Percentiles rank a stretch among this genome's conserved stretches.
phyloP scores from a whole-genome alignment of 2,329 filamentous ascomycete genomes.

The Eutypella sp. region DNA sequence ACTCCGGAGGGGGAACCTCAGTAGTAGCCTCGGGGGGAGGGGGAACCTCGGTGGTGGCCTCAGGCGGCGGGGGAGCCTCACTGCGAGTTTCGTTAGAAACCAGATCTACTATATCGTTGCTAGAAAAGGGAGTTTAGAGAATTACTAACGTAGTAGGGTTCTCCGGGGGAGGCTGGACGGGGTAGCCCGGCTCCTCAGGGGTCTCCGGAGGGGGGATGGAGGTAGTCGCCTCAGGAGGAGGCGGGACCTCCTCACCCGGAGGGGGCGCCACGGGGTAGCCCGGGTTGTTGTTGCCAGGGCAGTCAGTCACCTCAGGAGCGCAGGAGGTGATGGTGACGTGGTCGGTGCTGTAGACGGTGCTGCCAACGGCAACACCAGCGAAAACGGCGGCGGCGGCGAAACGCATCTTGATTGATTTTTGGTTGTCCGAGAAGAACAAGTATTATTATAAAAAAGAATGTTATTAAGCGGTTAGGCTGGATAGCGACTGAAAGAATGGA shows the following conservation, averaged over 20 bases:
- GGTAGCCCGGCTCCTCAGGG: slow-evolving; percentile 6
- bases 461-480: slow-evolving; percentile 29
- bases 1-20: background rate
- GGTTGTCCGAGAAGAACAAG: slow-evolving; percentile 27
- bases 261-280: slow-evolving; percentile 36
- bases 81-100: no score
- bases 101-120: no score
- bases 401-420: slow-evolving; percentile 53
- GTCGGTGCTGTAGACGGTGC: slow-evolving; percentile 53
- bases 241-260: slow-evolving; percentile 19
- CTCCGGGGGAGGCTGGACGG: background rate
- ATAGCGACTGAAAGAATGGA: slow-evolving; percentile 45
- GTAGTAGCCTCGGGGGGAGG: slow-evolving; percentile 2
- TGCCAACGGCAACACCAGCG: slow-evolving; percentile 39
- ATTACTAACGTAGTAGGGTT: slow-evolving; percentile 9
- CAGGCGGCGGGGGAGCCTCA: background rate
- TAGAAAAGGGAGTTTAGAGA: no score
- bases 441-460: slow-evolving; percentile 30
- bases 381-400: slow-evolving; percentile 51
- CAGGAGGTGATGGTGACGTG: slow-evolving; percentile 59
- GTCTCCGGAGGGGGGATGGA: slow-evolving; percentile 12
- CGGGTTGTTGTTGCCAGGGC: slow-evolving; percentile 45
- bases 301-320: slow-evolving; percentile 57
- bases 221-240: slow-evolving; percentile 7
- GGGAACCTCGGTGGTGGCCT: slow-evolving; percentile 6